Evolutionary conservation across 768 basidiomycete genomes (phyloP).

Genomic region (Mycena metata): DNA sequence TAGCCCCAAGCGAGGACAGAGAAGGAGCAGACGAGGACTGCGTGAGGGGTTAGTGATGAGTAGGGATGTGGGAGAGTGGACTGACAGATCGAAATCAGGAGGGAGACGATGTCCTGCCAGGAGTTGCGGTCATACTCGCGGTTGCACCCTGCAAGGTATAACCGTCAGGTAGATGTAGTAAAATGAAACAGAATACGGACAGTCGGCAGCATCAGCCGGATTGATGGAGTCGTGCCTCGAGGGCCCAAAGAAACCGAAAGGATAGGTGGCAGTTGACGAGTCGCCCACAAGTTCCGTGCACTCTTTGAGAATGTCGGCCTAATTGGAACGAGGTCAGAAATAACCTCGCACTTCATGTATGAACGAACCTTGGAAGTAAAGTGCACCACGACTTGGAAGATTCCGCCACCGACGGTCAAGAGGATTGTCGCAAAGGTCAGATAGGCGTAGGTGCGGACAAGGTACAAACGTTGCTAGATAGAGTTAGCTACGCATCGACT

Average conservation of each 20-base stretch:
- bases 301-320: constrained; percentile 71
- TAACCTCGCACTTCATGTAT: no score
- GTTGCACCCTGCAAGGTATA: constrained; percentile 67
- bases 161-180: constrained; percentile 28
- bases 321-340: neutral
- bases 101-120: constrained; percentile 74
- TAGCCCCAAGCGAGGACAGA: constrained; percentile 76
- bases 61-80: constrained; percentile 17
- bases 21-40: constrained; percentile 74
- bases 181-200: constrained; percentile 52
- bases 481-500: neutral
- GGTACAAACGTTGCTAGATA: constrained; percentile 64
- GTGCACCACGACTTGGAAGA: constrained; percentile 73
- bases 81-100: constrained; percentile 73
- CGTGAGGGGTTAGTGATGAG: neutral
- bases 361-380: constrained; percentile 73
- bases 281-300: constrained; percentile 60
- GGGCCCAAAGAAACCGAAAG: constrained; percentile 71
- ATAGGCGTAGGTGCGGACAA: constrained; percentile 71
- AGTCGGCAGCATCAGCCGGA: constrained; percentile 57
- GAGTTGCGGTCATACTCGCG: constrained; percentile 73
- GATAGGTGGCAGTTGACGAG: constrained; percentile 42
- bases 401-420: constrained; percentile 62
- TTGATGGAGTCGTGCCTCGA: constrained; percentile 47
- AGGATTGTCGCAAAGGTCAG: constrained; percentile 62